phyloP scores from a whole-genome alignment of 768 basidiomycete species.

The Hypholoma sublateritium region DNA sequence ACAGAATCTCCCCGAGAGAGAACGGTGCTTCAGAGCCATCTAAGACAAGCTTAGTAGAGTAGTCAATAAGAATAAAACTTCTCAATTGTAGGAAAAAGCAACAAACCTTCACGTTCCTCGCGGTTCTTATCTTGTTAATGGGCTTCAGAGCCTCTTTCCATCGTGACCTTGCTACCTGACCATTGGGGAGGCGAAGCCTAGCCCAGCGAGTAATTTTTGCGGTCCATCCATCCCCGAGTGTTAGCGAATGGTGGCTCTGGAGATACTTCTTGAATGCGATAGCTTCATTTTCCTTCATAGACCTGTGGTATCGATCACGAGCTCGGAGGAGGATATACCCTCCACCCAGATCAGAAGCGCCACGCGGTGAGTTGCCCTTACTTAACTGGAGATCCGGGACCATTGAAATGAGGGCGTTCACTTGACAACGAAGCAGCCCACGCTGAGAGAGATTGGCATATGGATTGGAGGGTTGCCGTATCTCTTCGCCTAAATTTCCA shows the following conservation, averaged over 20 bases:
- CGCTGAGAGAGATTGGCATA: slow-evolving; percentile 8
- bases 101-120: too few relatives aligned
- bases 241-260: neutral
- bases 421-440: slow-evolving; percentile 10
- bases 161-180: neutral
- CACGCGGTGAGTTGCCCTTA: neutral
- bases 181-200: slow-evolving; percentile 4
- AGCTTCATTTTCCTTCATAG: neutral
- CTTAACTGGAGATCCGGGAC: slow-evolving; percentile 5
- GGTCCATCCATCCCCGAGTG: neutral
- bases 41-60: too few relatives aligned
- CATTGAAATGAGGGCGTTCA: slow-evolving; percentile 10
- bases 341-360: slow-evolving; percentile 6
- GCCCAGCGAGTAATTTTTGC: neutral
- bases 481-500: slow-evolving; percentile 11
- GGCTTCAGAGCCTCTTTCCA: neutral
- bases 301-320: neutral
- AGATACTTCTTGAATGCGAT: neutral
- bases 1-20: too few relatives aligned
- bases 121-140: too few relatives aligned
- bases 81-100: too few relatives aligned
- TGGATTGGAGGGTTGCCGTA: slow-evolving; percentile 10
- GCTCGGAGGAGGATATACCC: slow-evolving; percentile 13
- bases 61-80: too few relatives aligned
- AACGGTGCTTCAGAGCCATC: too few relatives aligned